Evolutionary conservation across 1,139 yeast genomes (phyloP).

Genomic region (Pichia sp.): DNA sequence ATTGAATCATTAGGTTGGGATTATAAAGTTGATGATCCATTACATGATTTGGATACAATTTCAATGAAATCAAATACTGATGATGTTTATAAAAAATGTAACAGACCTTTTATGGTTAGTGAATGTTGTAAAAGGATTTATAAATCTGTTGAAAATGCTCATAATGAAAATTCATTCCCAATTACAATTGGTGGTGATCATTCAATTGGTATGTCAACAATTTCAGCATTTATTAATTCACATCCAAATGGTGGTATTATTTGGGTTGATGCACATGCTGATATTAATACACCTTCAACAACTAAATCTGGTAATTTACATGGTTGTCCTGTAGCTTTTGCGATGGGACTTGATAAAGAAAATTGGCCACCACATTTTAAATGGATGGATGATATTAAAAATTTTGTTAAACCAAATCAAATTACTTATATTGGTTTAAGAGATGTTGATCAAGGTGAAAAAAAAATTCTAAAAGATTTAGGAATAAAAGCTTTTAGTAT

Average conservation of each 20-base stretch:
- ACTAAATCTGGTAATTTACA: conserved; percentile 90
- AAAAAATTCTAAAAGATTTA: conserved; percentile 59
- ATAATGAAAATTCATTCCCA: conserved; percentile 56
- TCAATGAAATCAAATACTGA: conserved; percentile 35
- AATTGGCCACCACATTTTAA: conserved; percentile 60
- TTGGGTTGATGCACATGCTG: conserved; percentile 99
- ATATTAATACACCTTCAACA: conserved; percentile 83
- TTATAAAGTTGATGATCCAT: conserved; percentile 50
- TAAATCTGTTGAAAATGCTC: conserved; percentile 48
- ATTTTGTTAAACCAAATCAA: conserved; percentile 54
- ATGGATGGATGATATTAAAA: conserved; percentile 61
- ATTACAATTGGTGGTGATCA: conserved; percentile 95
- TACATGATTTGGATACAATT: conserved; percentile 44
- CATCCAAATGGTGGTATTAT: conserved; percentile 84
- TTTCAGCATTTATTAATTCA: conserved; percentile 71
- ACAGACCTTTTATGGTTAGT: conserved; percentile 73
- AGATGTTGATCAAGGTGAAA: conserved; percentile 88
- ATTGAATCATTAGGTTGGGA: conserved; percentile 70
- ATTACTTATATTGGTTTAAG: conserved; percentile 92
- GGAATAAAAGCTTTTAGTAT: conserved; percentile 85
- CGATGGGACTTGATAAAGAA: conserved; percentile 67
- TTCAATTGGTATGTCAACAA: conserved; percentile 91
- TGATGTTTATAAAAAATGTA: conserved; percentile 52
- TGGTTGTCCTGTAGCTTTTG: conserved; percentile 92
- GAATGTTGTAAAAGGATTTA: conserved; percentile 62